These are phyloP conservation scores for Mortierella claussenii DNA, from an alignment of 192 early-diverging fungal species.

Conservation along the genomic window DNA sequence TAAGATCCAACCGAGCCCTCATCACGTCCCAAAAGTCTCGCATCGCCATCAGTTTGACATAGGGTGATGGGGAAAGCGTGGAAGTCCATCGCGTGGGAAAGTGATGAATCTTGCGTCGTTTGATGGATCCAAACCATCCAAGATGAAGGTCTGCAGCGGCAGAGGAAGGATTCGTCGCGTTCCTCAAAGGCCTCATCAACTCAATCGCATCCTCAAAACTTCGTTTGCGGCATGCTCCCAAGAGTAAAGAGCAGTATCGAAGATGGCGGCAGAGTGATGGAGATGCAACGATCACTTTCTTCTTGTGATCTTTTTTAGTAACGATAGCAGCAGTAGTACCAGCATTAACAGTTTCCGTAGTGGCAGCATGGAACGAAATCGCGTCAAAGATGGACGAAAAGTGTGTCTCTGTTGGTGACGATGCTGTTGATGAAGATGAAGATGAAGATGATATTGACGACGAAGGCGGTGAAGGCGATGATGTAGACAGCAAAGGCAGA, in stretches of 20 bases:
- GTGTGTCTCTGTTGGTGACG: background rate
- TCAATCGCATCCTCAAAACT: slow-evolving; percentile 44
- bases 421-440: background rate
- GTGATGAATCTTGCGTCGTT: slow-evolving; percentile 49
- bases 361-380: background rate
- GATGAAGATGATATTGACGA: background rate
- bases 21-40: slow-evolving; percentile 52
- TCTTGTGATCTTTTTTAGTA: background rate
- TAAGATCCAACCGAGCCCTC: slow-evolving; percentile 28
- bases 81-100: slow-evolving; percentile 46
- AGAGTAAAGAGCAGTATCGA: slow-evolving; percentile 1
- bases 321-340: background rate
- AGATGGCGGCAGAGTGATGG: background rate
- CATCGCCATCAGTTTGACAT: slow-evolving; percentile 33
- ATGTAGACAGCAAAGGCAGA: background rate
- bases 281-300: background rate
- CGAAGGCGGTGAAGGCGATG: background rate
- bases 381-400: background rate
- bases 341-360: background rate
- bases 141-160: background rate
- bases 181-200: slow-evolving; percentile 32
- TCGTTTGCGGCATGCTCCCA: slow-evolving; percentile 23
- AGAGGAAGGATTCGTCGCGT: slow-evolving; percentile 3
- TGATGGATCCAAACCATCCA: slow-evolving; percentile 42
- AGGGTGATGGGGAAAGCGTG: slow-evolving; percentile 29